Evolutionary conservation across 1,284 basidiomycete species (phyloP).

Genomic region (Ceratobasidium sp.): DNA sequence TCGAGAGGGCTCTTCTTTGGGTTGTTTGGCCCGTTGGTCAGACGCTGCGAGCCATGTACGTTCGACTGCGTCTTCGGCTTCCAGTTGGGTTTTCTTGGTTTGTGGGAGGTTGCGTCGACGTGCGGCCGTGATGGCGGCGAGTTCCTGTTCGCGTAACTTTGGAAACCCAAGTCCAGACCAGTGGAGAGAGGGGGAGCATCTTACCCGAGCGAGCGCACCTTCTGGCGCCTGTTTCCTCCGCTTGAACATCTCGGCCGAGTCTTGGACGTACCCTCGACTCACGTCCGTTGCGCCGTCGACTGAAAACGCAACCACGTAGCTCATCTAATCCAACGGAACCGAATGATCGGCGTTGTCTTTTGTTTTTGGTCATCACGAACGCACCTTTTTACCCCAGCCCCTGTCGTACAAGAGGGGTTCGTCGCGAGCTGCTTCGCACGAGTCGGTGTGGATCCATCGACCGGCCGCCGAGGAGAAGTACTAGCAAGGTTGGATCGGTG

Average conservation of each 20-base stretch:
- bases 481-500: constrained; percentile 35
- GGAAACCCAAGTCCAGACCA: not conserved
- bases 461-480: constrained; percentile 53
- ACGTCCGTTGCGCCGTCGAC: constrained; percentile 60
- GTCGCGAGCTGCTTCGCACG: constrained; percentile 60
- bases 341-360: not conserved
- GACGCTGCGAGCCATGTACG: constrained; percentile 53
- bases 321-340: constrained; percentile 55
- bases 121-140: constrained; percentile 49
- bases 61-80: constrained; percentile 55
- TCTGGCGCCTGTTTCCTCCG: constrained; percentile 54
- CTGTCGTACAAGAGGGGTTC: constrained; percentile 60
- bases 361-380: not conserved
- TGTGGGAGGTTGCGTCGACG: constrained; percentile 47
- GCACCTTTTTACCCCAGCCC: constrained; percentile 62
- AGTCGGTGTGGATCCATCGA: constrained; percentile 63
- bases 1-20: constrained; percentile 54
- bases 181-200: constrained; percentile 40
- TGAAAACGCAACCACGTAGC: constrained; percentile 60
- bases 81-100: constrained; percentile 49
- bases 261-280: constrained; percentile 56
- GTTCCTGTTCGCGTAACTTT: constrained; percentile 44
- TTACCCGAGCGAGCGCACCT: constrained; percentile 53
- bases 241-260: constrained; percentile 43
- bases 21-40: constrained; percentile 51